Base-by-base conservation (phyloP, 75 land plant species). In the Isoetes taiwanensis region DNA sequence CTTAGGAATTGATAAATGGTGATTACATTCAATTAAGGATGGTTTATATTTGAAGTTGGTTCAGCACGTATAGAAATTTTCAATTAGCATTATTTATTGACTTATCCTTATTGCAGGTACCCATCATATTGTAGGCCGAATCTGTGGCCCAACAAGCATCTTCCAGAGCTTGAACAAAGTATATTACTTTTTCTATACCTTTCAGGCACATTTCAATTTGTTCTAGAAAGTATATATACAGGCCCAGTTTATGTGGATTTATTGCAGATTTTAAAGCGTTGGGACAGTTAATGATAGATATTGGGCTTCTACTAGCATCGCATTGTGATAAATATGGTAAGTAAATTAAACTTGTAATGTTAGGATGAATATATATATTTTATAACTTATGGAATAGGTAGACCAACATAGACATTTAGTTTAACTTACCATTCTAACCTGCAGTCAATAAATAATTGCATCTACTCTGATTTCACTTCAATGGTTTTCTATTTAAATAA, bases 291-390 rank as follows among this genome's bases (percentile, higher is more conserved):
- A 93, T 93, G 17, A 52, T 81, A 40, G 82, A 81, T 60, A 82
- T 87, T 39, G 98, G 98, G 19, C 35, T 81, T 68, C 63, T 86
- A 62, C 27, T 87, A 59, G 95, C 98, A 66, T 61, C 68, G 77
- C 98, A 93, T 57, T 93, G 98, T 70, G 95, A 93, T 68, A 84
- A 62, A 64, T 84, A 81, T 72, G 96, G 96, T 91, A 68, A 27
- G 72, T 28, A 4, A 19, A 54, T 37, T 32, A 32, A 11, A 21
- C 61, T 11, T 12, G 9, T n/a, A n/a, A n/a, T n/a, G n/a, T n/a
- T n/a, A n/a, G n/a, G n/a, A n/a, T n/a, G n/a, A n/a, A n/a, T n/a
- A n/a, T n/a, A n/a, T n/a, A n/a, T n/a, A n/a, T n/a, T n/a, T n/a
- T n/a, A n/a, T n/a, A n/a, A n/a, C n/a, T n/a, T n/a, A n/a, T n/a